phyloP scores from a whole-genome alignment of 1,139 yeast genomes.

The Geotrichum siamense region DNA sequence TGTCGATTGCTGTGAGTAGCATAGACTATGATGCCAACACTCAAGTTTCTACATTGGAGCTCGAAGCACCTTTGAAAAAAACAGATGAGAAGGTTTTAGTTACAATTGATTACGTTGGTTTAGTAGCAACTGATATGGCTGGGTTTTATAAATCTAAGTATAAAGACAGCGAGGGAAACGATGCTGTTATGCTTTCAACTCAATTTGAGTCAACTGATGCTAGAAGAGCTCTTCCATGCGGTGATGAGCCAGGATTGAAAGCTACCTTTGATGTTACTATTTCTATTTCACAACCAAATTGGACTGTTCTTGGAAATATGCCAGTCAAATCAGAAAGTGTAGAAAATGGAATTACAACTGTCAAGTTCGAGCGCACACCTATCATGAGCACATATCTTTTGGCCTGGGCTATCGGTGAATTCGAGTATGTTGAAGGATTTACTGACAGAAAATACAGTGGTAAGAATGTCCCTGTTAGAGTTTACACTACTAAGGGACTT shows the following conservation, averaged over 20 bases:
- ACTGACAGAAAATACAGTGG: slow-evolving; percentile 38
- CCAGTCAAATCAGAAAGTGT: slow-evolving; percentile 50
- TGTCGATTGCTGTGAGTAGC: slow-evolving; percentile 21
- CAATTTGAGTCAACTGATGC: slow-evolving; percentile 91
- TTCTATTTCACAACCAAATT: slow-evolving; percentile 53
- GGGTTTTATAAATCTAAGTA: slow-evolving; percentile 80
- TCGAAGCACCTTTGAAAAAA: slow-evolving; percentile 25
- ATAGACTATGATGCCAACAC: slow-evolving; percentile 27
- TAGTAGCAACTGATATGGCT: slow-evolving; percentile 63
- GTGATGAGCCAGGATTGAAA: slow-evolving; percentile 80
- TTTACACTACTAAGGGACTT: slow-evolving; percentile 64
- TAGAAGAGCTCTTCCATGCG: slow-evolving; percentile 84
- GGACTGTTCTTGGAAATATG: slow-evolving; percentile 76
- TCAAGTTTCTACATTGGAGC: slow-evolving; percentile 34
- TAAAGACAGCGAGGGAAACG: slow-evolving; percentile 45
- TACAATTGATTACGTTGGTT: slow-evolving; percentile 42
- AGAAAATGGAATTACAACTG: slow-evolving; percentile 31
- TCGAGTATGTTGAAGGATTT: slow-evolving; percentile 54
- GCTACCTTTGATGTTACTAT: slow-evolving; percentile 70
- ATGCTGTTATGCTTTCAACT: slow-evolving; percentile 66
- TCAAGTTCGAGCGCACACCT: slow-evolving; percentile 54
- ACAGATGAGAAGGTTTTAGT: slow-evolving; percentile 30
- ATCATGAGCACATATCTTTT: slow-evolving; percentile 68
- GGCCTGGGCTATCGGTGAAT: slow-evolving; percentile 74
- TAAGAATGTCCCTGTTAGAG: slow-evolving; percentile 57